A percentile compares a stretch with the other conserved stretches of the same genome.
These are phyloP conservation scores for Alternaria incomplexa DNA, from an alignment of 2,329 filamentous ascomycete genomes.

Conservation along the genomic window DNA sequence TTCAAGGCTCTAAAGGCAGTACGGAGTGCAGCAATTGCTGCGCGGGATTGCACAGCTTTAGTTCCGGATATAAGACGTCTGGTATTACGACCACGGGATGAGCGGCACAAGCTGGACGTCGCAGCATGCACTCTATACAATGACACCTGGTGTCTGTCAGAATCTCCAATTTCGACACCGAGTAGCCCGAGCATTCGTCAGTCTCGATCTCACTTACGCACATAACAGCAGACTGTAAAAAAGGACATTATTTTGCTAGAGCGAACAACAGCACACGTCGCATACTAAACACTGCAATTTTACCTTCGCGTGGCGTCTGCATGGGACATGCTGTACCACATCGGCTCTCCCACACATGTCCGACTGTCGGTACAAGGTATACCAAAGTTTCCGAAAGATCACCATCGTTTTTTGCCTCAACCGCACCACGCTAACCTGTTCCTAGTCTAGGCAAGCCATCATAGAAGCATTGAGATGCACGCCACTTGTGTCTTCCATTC, in stretches of 20 bases:
- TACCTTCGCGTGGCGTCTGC: background rate
- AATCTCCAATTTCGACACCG: background rate
- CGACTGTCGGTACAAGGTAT: constrained; percentile 1
- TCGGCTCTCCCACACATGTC: constrained; percentile 12
- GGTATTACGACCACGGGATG: background rate
- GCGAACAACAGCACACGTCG: background rate
- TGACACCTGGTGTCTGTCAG: background rate
- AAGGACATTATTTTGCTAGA: background rate
- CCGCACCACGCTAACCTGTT: constrained; percentile 8
- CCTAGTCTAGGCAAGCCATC: constrained; percentile 1
- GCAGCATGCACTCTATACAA: background rate
- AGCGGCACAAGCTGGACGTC: background rate
- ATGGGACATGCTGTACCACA: background rate
- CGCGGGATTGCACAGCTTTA: background rate
- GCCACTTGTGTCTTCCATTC: constrained; percentile 2
- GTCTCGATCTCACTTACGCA: background rate
- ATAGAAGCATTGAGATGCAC: background rate
- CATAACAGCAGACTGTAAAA: background rate
- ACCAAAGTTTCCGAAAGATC: constrained; percentile 10
- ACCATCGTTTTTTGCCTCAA: background rate
- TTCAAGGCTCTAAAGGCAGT: background rate
- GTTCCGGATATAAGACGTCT: background rate
- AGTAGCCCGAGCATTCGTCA: background rate
- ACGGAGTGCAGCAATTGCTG: background rate
- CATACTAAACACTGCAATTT: background rate